A percentile compares a stretch with the other conserved stretches of the same genome.
These are phyloP conservation scores for Solanum microdontum DNA, from an alignment of 257 asterid species.

Conservation along the genomic window DNA sequence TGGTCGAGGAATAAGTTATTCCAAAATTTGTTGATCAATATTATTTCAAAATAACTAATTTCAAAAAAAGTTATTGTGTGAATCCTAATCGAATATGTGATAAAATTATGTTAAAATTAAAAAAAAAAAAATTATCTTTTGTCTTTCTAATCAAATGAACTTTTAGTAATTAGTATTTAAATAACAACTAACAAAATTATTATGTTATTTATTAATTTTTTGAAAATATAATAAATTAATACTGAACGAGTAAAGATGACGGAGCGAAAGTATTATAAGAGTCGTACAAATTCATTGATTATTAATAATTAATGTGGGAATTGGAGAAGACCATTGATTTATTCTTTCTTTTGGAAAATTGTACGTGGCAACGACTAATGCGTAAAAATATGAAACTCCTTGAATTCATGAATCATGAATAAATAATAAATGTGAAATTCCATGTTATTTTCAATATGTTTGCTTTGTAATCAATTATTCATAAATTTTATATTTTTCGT, in stretches of 20 bases:
- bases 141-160: neutral
- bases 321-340: neutral
- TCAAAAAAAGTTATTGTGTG: no score
- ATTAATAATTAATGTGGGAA: neutral
- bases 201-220: neutral
- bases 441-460: neutral
- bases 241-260: neutral
- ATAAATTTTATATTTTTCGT: neutral
- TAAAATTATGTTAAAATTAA: no score
- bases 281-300: neutral
- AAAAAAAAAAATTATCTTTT: no score
- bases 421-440: neutral
- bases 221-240: neutral
- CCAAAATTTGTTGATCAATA: no score
- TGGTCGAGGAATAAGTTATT: neutral
- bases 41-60: no score
- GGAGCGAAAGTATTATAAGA: neutral
- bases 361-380: neutral
- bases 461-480: neutral
- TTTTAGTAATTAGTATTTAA: neutral
- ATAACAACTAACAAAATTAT: neutral
- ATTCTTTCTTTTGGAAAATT: neutral
- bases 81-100: no score
- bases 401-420: neutral
- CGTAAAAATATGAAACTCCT: neutral